Base-by-base conservation (phyloP, 768 basidiomycete genomes). In the Lyophyllum decastes region DNA sequence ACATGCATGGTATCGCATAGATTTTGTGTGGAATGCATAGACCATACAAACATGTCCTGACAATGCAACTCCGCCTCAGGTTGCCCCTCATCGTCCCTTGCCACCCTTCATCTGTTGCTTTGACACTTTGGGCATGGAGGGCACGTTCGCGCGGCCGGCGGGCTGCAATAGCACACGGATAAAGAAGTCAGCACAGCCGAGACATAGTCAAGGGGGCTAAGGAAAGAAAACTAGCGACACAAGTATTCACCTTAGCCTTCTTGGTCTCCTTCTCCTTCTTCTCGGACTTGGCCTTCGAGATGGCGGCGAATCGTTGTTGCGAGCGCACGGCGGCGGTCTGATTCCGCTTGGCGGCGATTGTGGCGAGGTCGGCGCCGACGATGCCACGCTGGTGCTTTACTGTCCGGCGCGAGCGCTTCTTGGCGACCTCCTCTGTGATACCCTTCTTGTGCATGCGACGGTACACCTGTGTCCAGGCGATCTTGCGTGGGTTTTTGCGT, bases 361-460 rank as follows among this genome's bases (percentile, higher is more conserved):
- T 74, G 52, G 88, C 85, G 59, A 98, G 86, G 75, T 98, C 95
- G 64, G 94, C 94, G 76, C 97, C 97, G 70, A 95, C 94, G 75
- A 98, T 94, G 61, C 97, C 97, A 71, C 97, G 94, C 81, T 96
- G 89, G 81, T 94, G 88, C 83, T 98, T 99, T 71, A 98, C 94
- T 63, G 93, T 94, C 77, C 89, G 88, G 77, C 95, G 92, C 50
- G 92, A 91, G 63, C 96, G 90, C 82, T 97, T 98, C 94, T 98
- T 99, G 69, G 95, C 94, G 52, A 95, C 91, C 78, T 98, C 96
- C 80, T 98, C 96, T 50, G 95, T 95, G 75, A 98, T 87, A 75
- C 97, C 97, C 88, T 99, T 99, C 88, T 96, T 97, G 87, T 98
- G 97, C 89, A 97, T 93, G 68, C 95, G 90, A 64, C 93, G 90